Percentiles rank a stretch among this genome's conserved stretches.
These are phyloP conservation scores for Penicillium malachiteum DNA, from an alignment of 495 filamentous ascomycete species.

Conservation along the genomic window DNA sequence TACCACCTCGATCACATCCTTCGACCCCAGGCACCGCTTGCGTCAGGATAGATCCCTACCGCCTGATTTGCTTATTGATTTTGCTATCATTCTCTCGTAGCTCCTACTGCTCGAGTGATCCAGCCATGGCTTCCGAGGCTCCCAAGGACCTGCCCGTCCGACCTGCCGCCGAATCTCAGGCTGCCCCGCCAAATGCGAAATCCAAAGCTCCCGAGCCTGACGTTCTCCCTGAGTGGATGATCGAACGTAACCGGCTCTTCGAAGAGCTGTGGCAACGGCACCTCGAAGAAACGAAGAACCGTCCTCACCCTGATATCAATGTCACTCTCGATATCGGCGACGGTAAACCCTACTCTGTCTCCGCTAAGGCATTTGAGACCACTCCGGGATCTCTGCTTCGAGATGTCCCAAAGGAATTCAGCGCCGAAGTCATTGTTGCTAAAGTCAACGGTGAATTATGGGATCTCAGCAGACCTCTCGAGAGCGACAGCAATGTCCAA, in stretches of 20 bases:
- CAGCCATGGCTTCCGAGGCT: constrained; percentile 40
- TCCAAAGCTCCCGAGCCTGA: constrained; percentile 31
- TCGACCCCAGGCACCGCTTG: constrained; percentile 25
- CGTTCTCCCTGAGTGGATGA: constrained; percentile 74
- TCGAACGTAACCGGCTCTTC: constrained; percentile 82
- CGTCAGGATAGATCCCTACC: constrained; percentile 27
- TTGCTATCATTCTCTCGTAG: constrained; percentile 1
- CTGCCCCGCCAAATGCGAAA: constrained; percentile 34
- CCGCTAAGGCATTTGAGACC: constrained; percentile 53
- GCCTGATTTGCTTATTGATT: background rate
- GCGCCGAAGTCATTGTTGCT: constrained; percentile 65
- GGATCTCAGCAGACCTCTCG: constrained; percentile 89
- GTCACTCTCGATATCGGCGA: constrained; percentile 50
- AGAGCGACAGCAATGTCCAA: constrained; percentile 69
- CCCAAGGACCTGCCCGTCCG: constrained; percentile 42
- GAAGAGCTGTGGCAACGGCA: constrained; percentile 81
- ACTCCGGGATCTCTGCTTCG: constrained; percentile 53
- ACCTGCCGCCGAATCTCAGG: constrained; percentile 36
- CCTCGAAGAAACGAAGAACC: constrained; percentile 63
- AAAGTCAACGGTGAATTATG: constrained; percentile 81
- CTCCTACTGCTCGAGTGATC: constrained; percentile 14
- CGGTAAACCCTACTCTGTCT: constrained; percentile 41
- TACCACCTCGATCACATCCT: constrained; percentile 20
- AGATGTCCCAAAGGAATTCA: constrained; percentile 52
- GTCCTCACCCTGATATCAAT: constrained; percentile 48